Conservation (phyloP, 208 protist species). For the Kentomonas sorsogonicus region DNA sequence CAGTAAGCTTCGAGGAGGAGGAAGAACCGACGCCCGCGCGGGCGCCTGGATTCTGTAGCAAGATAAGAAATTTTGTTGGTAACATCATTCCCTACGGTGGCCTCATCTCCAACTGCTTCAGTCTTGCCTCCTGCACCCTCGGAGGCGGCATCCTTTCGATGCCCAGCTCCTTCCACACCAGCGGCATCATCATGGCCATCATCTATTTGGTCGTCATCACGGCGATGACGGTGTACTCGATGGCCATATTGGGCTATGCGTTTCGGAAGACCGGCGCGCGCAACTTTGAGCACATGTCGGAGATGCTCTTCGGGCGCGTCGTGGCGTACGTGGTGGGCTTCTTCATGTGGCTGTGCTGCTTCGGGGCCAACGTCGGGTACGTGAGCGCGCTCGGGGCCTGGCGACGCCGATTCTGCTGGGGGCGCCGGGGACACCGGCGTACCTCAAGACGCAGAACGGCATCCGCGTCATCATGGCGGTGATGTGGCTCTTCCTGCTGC, state of each 20-base stretch:
- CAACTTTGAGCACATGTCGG: slow-evolving; percentile 41
- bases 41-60: too few species aligned
- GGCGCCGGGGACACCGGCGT: slow-evolving; percentile 24
- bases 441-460: slow-evolving; percentile 30
- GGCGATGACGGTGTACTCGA: slow-evolving; percentile 33
- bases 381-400: slow-evolving; percentile 56
- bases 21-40: too few species aligned
- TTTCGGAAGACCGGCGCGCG: slow-evolving; percentile 21
- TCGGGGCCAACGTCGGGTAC: slow-evolving; percentile 71
- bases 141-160: slow-evolving; percentile 67
- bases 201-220: slow-evolving; percentile 24
- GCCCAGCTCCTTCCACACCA: slow-evolving; percentile 45
- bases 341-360: slow-evolving; percentile 53
- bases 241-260: slow-evolving; percentile 20
- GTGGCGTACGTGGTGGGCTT: slow-evolving; percentile 64
- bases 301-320: slow-evolving; percentile 43
- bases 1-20: too few species aligned
- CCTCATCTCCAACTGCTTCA: slow-evolving; percentile 36
- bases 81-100: slow-evolving; percentile 40
- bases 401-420: slow-evolving; percentile 41
- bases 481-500: slow-evolving; percentile 45
- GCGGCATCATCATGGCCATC: slow-evolving; percentile 27
- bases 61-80: slow-evolving; percentile 21
- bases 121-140: slow-evolving; percentile 48
- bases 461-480: slow-evolving; percentile 29